Conservation (phyloP, 1,284 basidiomycete genomes). For the Heterobasidion occidentale region DNA sequence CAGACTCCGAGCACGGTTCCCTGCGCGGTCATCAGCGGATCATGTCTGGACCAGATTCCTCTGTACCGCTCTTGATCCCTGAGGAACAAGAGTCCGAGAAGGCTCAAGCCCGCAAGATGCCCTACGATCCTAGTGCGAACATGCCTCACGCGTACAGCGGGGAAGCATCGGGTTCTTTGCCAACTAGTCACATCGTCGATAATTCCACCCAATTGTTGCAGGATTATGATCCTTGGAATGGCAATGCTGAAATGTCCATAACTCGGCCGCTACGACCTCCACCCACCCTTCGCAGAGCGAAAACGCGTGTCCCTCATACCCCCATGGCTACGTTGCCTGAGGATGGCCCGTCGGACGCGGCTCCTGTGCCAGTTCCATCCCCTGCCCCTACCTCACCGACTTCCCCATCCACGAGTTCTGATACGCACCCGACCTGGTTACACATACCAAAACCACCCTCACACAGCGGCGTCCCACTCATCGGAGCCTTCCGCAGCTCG, state of each 20-base stretch:
- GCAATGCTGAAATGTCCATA: background rate
- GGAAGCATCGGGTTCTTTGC: background rate
- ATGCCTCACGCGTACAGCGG: background rate
- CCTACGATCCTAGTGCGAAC: background rate
- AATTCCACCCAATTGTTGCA: background rate
- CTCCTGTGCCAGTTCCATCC: background rate
- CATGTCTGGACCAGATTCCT: slow-evolving; percentile 7
- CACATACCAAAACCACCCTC: slow-evolving; percentile 7
- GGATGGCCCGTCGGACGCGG: background rate
- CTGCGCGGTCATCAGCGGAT: slow-evolving; percentile 6
- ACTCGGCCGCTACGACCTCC: slow-evolving; percentile 1
- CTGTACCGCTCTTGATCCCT: slow-evolving; percentile 8
- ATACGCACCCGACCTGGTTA: slow-evolving; percentile 6
- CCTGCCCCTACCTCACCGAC: background rate
- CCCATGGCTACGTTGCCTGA: slow-evolving; percentile 11
- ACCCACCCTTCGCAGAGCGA: slow-evolving; percentile 6
- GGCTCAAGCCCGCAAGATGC: background rate
- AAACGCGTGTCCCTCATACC: slow-evolving; percentile 6
- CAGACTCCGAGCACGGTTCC: background rate
- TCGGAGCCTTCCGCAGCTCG: slow-evolving; percentile 10
- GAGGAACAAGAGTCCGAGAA: background rate
- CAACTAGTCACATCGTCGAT: background rate
- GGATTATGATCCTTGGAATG: background rate
- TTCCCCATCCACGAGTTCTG: background rate
- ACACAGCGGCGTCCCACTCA: slow-evolving; percentile 3